These are phyloP conservation scores for Globisporangium middletonii DNA, from an alignment of 352 stramenopile genomes.

Conservation along the genomic window DNA sequence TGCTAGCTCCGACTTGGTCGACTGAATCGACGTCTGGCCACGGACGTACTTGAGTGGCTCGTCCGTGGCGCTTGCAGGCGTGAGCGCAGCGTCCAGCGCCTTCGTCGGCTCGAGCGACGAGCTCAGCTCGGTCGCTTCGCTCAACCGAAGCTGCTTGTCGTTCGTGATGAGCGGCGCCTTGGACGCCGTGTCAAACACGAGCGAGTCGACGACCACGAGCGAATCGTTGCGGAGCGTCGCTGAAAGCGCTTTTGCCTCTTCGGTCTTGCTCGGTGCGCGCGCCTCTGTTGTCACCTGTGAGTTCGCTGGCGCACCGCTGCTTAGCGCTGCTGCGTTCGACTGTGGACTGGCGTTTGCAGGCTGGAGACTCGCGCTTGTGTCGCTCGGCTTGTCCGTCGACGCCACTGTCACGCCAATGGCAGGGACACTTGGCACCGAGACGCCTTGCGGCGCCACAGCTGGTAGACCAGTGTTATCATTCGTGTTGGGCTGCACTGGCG, in stretches of 20 bases:
- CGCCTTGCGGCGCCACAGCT: no score
- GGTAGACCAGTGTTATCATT: no score
- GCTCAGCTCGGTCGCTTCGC: neutral
- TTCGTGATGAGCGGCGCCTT: neutral
- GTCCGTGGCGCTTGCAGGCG: constrained; percentile 1
- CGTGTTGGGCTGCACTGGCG: no score
- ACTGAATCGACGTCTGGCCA: constrained; percentile 15
- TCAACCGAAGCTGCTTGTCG: constrained; percentile 11
- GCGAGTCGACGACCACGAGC: constrained; percentile 2
- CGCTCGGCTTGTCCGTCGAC: no score
- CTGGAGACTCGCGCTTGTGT: no score
- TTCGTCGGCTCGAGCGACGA: constrained; percentile 3
- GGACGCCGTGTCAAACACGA: neutral
- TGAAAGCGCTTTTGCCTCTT: no score
- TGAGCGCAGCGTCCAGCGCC: constrained; percentile 6
- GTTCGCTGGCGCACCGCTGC: no score
- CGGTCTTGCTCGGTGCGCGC: neutral
- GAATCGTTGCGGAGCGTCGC: neutral
- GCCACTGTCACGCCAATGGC: no score
- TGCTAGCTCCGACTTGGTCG: neutral
- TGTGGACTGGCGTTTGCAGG: no score
- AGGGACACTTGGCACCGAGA: no score
- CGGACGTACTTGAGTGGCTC: constrained; percentile 21
- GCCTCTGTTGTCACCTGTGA: no score
- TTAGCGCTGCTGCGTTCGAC: no score